Percentiles rank a stretch among this genome's conserved stretches.
phyloP scores from a whole-genome alignment of 148 eudicot genomes.

The Fagopyrum esculentum region DNA sequence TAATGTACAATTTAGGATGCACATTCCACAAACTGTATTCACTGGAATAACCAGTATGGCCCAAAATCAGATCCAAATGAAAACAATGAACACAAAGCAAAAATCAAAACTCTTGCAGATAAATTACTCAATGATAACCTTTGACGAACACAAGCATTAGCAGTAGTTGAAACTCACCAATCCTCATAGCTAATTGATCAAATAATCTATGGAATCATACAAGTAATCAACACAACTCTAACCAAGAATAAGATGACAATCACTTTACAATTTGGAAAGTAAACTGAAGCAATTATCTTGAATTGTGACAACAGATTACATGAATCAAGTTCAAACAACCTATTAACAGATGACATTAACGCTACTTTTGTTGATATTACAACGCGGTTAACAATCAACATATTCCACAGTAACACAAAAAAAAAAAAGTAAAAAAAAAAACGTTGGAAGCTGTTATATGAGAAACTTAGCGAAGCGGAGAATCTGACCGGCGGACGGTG shows the following conservation, averaged over 20 bases:
- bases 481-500: constrained; percentile 18
- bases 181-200: neutral
- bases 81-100: neutral
- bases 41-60: neutral
- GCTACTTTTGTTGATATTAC: neutral
- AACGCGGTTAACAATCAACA: neutral
- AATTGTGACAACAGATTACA: neutral
- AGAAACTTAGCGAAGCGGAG: neutral
- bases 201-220: neutral
- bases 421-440: neutral
- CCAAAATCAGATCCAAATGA: neutral
- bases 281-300: neutral
- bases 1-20: neutral
- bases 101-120: neutral
- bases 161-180: neutral
- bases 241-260: neutral
- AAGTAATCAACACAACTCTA: neutral
- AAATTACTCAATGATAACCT: neutral
- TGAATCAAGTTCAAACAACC: neutral
- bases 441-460: neutral
- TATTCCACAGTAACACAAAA: neutral
- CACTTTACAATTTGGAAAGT: neutral
- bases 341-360: neutral
- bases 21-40: neutral
- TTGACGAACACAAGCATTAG: neutral